Conservation (phyloP, 176 grass and related monocot genomes). For the Oryza brachyantha region DNA sequence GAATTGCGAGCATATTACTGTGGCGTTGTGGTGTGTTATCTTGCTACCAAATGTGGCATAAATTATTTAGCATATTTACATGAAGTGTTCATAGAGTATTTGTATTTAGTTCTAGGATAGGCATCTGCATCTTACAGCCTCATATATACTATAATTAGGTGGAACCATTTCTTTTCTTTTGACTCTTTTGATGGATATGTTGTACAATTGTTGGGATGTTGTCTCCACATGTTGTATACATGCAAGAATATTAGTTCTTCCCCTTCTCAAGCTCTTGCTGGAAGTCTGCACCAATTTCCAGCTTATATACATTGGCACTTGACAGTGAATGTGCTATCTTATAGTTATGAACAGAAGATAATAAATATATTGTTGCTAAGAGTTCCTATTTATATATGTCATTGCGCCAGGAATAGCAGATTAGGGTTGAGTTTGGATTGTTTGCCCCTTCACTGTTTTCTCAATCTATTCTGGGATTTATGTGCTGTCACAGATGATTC, state of each 20-base stretch:
- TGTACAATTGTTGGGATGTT: slow-evolving; percentile 31
- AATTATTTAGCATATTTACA: slow-evolving; percentile 10
- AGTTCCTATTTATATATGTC: no score
- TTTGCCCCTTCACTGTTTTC: not conserved
- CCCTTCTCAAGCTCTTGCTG: not conserved
- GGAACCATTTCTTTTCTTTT: slow-evolving; percentile 19
- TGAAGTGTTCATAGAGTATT: slow-evolving; percentile 33
- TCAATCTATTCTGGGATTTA: not conserved
- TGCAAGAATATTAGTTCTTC: not conserved
- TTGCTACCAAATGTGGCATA: slow-evolving; percentile 5
- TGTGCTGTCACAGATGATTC: not conserved
- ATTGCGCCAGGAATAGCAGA: no score
- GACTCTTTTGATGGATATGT: not conserved
- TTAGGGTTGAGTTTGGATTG: not conserved
- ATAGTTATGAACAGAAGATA: no score
- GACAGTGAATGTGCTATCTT: not conserved
- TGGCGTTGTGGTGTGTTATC: slow-evolving; percentile 16
- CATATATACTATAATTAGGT: not conserved
- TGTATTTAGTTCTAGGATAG: slow-evolving; percentile 14
- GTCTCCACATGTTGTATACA: slow-evolving; percentile 10
- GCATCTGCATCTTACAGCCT: not conserved
- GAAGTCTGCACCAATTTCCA: not conserved
- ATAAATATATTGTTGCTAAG: no score
- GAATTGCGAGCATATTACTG: not conserved
- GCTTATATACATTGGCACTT: not conserved